phyloP scores from a whole-genome alignment of 495 filamentous ascomycete genomes.

The Rostrohypoxylon terebratum region DNA sequence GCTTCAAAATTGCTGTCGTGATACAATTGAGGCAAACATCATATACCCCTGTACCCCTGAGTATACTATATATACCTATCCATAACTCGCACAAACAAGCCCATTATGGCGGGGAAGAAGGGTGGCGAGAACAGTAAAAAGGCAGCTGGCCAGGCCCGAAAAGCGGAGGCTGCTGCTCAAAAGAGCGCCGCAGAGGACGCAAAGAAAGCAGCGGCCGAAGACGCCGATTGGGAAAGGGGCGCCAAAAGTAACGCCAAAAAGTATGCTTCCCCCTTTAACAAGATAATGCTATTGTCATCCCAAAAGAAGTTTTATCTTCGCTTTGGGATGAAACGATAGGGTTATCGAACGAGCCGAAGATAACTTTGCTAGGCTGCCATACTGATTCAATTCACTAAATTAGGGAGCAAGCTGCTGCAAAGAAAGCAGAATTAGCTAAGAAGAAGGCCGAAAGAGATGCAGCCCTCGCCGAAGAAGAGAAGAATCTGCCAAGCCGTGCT shows the following conservation, averaged over 20 bases:
- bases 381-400: slow-evolving; percentile 17
- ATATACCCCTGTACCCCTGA: too few relatives aligned
- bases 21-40: too few relatives aligned
- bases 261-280: slow-evolving; percentile 67
- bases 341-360: too few relatives aligned
- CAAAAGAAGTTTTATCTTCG: too few relatives aligned
- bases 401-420: slow-evolving; percentile 85
- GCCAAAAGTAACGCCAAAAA: slow-evolving; percentile 86
- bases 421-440: slow-evolving; percentile 84
- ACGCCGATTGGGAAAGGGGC: slow-evolving; percentile 85
- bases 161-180: slow-evolving; percentile 84
- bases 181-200: slow-evolving; percentile 78
- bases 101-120: slow-evolving; percentile 77
- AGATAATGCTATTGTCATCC: too few relatives aligned
- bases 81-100: too few relatives aligned
- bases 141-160: slow-evolving; percentile 88
- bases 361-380: too few relatives aligned
- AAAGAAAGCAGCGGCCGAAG: slow-evolving; percentile 76
- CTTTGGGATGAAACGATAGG: too few relatives aligned
- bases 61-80: too few relatives aligned
- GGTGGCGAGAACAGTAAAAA: slow-evolving; percentile 87
- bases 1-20: too few relatives aligned
- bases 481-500: slow-evolving; percentile 70
- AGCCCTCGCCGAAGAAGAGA: slow-evolving; percentile 85
- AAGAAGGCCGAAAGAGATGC: slow-evolving; percentile 92